Evolutionary conservation across 1,284 basidiomycete species (phyloP).

Genomic region (Microbotryum intermedium): DNA sequence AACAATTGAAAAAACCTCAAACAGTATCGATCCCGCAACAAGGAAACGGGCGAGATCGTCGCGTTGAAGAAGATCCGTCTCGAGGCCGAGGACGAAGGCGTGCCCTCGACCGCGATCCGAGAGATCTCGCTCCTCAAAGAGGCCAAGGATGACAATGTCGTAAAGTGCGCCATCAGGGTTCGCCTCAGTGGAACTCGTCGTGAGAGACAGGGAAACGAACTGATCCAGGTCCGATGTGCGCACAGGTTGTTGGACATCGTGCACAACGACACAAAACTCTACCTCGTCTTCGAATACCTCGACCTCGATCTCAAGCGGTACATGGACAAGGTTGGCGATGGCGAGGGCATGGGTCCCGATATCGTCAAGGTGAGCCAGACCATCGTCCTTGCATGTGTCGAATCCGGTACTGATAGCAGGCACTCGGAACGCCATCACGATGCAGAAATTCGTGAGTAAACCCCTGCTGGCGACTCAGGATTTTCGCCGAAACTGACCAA

Average conservation of each 20-base stretch:
- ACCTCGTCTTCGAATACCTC: conserved; percentile 91
- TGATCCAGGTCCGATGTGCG: background rate
- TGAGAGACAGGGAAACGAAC: too few species aligned
- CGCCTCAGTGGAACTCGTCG: background rate
- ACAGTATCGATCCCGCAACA: conserved; percentile 35
- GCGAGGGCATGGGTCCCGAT: conserved; percentile 55
- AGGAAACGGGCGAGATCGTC: conserved; percentile 62
- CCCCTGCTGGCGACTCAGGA: too few species aligned
- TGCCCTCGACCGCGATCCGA: conserved; percentile 92
- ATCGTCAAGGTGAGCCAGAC: conserved; percentile 68
- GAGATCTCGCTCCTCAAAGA: conserved; percentile 97
- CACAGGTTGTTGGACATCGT: conserved; percentile 87
- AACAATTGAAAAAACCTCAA: background rate
- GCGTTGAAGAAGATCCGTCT: conserved; percentile 97
- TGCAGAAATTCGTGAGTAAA: conserved; percentile 59
- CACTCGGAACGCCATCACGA: too few species aligned
- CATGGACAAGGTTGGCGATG: conserved; percentile 57
- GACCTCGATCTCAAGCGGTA: conserved; percentile 92
- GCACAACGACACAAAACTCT: conserved; percentile 91
- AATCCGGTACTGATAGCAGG: background rate
- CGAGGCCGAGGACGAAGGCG: conserved; percentile 95
- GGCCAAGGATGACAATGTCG: conserved; percentile 89
- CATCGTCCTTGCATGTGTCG: background rate
- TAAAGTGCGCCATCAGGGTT: conserved; percentile 48
- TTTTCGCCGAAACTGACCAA: too few species aligned